phyloP scores from a whole-genome alignment of 2,329 filamentous ascomycete species.

The Microsporum audouinii region DNA sequence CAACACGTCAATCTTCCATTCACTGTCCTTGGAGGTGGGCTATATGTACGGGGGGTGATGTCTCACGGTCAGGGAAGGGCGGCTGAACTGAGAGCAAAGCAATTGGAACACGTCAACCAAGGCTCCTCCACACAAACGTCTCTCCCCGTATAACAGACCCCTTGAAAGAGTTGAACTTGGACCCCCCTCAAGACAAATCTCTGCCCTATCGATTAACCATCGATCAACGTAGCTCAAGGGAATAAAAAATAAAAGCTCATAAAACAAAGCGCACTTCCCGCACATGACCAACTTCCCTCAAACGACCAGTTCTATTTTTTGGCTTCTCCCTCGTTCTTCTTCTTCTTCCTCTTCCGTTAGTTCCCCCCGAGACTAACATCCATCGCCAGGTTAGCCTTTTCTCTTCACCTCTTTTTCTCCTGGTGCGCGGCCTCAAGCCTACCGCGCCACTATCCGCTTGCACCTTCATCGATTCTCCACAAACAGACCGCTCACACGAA shows the following conservation, averaged over 20 bases:
- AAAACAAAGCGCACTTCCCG: not conserved
- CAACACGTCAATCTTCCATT: too few species aligned
- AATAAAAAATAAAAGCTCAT: not conserved
- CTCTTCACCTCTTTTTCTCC: not conserved
- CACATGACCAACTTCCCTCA: not conserved
- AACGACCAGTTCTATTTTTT: not conserved
- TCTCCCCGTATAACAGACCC: not conserved
- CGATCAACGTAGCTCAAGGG: not conserved
- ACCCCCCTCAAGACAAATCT: not conserved
- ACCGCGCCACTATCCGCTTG: conserved; percentile 1
- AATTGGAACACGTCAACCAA: conserved; percentile 1
- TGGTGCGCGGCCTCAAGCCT: not conserved
- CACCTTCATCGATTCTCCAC: not conserved
- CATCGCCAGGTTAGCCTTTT: not conserved
- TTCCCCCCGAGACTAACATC: not conserved
- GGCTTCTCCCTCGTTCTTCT: not conserved
- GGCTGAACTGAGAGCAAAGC: not conserved
- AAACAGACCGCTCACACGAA: conserved; percentile 1
- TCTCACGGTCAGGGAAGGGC: not conserved
- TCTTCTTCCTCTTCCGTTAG: not conserved
- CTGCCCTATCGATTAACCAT: not conserved
- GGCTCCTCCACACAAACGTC: not conserved
- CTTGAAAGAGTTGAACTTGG: not conserved
- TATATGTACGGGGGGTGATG: not conserved
- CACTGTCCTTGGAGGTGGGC: not conserved